Evolutionary conservation across 2,329 filamentous ascomycete species (phyloP).

Genomic region (Clonostachys sp.): DNA sequence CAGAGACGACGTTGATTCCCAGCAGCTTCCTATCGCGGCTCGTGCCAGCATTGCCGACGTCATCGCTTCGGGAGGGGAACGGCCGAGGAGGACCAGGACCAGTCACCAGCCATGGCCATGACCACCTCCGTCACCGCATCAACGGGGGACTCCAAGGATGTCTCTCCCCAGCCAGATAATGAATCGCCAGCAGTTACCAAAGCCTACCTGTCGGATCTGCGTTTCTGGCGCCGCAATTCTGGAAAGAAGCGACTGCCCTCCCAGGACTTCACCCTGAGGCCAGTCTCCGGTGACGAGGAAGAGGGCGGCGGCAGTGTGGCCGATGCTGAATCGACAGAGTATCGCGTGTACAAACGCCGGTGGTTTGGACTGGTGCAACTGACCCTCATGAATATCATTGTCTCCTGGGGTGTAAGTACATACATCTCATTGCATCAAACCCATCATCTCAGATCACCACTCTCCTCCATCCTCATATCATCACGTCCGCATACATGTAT

Average conservation of each 20-base stretch:
- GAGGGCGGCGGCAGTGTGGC: constrained; percentile 2
- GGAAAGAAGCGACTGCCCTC: constrained; percentile 18
- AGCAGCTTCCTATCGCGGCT: too few species aligned
- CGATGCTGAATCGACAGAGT: constrained; percentile 15
- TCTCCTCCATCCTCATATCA: constrained; percentile 1
- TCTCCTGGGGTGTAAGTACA: constrained; percentile 86
- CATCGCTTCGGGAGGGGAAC: too few species aligned
- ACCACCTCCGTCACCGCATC: too few species aligned
- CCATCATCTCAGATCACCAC: not conserved
- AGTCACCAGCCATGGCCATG: too few species aligned
- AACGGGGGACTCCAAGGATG: too few species aligned
- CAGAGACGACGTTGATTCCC: too few species aligned
- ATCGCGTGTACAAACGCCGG: constrained; percentile 68
- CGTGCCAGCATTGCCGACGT: too few species aligned
- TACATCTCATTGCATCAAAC: not conserved
- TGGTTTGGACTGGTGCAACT: constrained; percentile 86
- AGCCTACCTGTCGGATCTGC: not conserved
- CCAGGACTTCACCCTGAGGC: constrained; percentile 15
- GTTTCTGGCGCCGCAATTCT: constrained; percentile 8
- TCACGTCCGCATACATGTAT: not conserved
- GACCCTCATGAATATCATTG: constrained; percentile 83
- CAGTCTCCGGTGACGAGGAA: not conserved
- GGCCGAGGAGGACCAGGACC: not conserved
- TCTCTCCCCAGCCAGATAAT: too few species aligned
- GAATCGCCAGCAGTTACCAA: not conserved